Evolutionary conservation across 495 filamentous ascomycete species (phyloP).

Genomic region (Penicillium macrosclerotiorum): DNA sequence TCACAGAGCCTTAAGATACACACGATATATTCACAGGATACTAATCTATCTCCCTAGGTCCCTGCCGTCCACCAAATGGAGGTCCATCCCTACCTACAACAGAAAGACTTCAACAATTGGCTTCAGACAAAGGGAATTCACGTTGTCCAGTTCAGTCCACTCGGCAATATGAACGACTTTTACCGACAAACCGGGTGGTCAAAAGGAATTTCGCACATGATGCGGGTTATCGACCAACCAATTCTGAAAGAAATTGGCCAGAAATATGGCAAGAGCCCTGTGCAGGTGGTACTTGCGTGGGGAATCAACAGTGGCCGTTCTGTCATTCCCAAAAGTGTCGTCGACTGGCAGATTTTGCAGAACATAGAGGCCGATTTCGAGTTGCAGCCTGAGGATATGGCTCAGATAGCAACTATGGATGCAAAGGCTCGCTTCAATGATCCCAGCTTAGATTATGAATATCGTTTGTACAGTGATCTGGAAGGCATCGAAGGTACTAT

Average conservation of each 20-base stretch:
- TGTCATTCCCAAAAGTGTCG: slow-evolving; percentile 67
- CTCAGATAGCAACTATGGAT: slow-evolving; percentile 52
- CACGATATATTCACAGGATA: too few species aligned
- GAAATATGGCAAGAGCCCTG: slow-evolving; percentile 59
- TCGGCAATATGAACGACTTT: slow-evolving; percentile 68
- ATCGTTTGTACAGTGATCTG: slow-evolving; percentile 58
- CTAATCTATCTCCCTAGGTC: too few species aligned
- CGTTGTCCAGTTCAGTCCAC: slow-evolving; percentile 64
- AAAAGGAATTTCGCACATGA: slow-evolving; percentile 46
- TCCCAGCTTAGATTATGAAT: slow-evolving; percentile 52
- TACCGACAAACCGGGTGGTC: slow-evolving; percentile 56
- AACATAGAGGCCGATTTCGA: slow-evolving; percentile 63
- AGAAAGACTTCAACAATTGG: slow-evolving; percentile 55
- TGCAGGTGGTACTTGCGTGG: slow-evolving; percentile 65
- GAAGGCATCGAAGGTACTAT: slow-evolving; percentile 60
- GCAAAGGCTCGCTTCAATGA: slow-evolving; percentile 62
- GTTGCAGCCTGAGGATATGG: slow-evolving; percentile 48
- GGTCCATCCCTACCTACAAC: slow-evolving; percentile 60
- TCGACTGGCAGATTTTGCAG: slow-evolving; percentile 48
- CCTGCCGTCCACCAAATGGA: slow-evolving; percentile 69
- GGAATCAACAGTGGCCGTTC: slow-evolving; percentile 61
- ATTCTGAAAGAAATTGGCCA: slow-evolving; percentile 60
- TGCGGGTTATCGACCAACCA: slow-evolving; percentile 60
- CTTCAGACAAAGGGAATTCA: slow-evolving; percentile 56
- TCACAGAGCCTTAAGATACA: too few species aligned